Evolutionary conservation across 2,329 filamentous ascomycete species (phyloP).

Genomic region (Monilinia polystroma): DNA sequence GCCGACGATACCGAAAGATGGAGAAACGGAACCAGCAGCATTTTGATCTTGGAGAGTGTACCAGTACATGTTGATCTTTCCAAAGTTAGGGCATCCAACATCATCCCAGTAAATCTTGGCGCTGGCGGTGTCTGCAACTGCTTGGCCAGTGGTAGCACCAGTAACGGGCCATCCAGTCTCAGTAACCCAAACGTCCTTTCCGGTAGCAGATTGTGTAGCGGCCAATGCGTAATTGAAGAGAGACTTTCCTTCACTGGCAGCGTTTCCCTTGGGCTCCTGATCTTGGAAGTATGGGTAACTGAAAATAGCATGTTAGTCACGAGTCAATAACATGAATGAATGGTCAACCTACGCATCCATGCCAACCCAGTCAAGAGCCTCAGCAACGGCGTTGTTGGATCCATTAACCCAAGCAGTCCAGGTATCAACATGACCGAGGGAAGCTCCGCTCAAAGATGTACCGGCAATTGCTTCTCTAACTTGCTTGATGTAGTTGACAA

Average conservation of each 20-base stretch:
- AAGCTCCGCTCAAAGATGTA: conserved; percentile 56
- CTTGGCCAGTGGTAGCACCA: conserved; percentile 61
- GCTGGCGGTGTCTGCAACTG: conserved; percentile 62
- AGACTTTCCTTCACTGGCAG: conserved; percentile 59
- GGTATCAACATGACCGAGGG: conserved; percentile 84
- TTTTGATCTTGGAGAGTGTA: conserved; percentile 70
- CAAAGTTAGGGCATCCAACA: conserved; percentile 71
- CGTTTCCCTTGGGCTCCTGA: conserved; percentile 66
- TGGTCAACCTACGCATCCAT: conserved; percentile 59
- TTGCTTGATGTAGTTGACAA: conserved; percentile 69
- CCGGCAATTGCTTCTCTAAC: conserved; percentile 62
- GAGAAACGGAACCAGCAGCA: conserved; percentile 56
- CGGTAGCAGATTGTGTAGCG: conserved; percentile 56
- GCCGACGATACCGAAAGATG: conserved; percentile 70
- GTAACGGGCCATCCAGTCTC: conserved; percentile 85
- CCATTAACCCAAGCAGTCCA: conserved; percentile 78
- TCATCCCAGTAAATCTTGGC: conserved; percentile 79
- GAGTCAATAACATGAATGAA: too few relatives aligned
- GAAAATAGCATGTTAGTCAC: neutral
- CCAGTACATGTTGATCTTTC: conserved; percentile 69
- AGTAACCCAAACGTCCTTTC: conserved; percentile 79
- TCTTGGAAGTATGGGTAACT: conserved; percentile 77
- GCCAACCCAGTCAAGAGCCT: conserved; percentile 74
- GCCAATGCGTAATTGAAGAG: conserved; percentile 69
- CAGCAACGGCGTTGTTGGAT: conserved; percentile 68